These are phyloP conservation scores for Astrocystis sublimbata DNA, from an alignment of 495 filamentous ascomycete genomes.

Conservation along the genomic window DNA sequence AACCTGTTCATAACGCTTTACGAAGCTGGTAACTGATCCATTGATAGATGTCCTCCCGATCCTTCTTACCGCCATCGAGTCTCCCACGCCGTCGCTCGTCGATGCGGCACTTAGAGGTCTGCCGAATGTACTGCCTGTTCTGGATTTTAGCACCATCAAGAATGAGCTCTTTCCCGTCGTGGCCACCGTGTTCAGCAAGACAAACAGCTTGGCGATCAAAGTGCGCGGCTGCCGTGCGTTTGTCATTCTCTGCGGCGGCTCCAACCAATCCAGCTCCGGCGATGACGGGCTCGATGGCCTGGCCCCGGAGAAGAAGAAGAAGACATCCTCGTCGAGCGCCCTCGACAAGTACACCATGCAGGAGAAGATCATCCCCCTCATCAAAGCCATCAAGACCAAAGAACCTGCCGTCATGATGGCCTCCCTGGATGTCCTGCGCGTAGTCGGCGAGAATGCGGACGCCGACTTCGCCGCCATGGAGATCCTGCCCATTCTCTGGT, in stretches of 20 bases:
- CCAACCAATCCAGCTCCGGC: conserved; percentile 44
- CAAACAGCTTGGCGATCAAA: conserved; percentile 90
- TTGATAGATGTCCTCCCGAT: conserved; percentile 78
- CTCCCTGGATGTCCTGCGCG: conserved; percentile 75
- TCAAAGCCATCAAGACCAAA: conserved; percentile 94
- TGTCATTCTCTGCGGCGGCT: conserved; percentile 81
- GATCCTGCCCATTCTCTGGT: conserved; percentile 85
- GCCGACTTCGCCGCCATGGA: conserved; percentile 93
- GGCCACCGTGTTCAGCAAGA: conserved; percentile 84
- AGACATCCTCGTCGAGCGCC: conserved; percentile 65
- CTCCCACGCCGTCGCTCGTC: conserved; percentile 81
- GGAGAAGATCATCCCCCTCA: conserved; percentile 88
- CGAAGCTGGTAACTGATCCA: neutral
- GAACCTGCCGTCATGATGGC: conserved; percentile 98
- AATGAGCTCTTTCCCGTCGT: conserved; percentile 93
- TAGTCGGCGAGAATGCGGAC: conserved; percentile 80
- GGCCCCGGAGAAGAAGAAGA: conserved; percentile 51
- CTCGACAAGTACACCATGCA: conserved; percentile 97
- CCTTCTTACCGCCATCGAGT: conserved; percentile 77
- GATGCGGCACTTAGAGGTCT: conserved; percentile 79
- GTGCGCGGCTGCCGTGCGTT: conserved; percentile 89
- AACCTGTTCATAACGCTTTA: conserved; percentile 20
- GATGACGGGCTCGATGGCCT: conserved; percentile 75
- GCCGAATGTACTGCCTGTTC: conserved; percentile 69
- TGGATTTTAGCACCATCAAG: conserved; percentile 95